phyloP scores from a whole-genome alignment of 768 basidiomycete species.

The Hericium erinaceus region DNA sequence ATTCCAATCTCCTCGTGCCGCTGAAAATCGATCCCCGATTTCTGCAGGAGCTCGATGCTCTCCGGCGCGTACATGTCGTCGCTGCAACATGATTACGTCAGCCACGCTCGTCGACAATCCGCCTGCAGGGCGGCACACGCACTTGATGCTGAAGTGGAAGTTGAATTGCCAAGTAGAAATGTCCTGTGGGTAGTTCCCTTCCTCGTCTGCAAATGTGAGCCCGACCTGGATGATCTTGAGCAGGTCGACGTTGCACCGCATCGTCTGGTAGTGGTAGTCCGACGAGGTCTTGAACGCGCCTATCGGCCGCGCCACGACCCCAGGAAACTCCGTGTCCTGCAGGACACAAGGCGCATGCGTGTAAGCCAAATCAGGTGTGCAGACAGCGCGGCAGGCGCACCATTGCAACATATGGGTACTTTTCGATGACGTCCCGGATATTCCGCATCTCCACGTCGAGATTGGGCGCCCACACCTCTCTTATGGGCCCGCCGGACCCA shows the following conservation, averaged over 20 bases:
- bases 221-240: constrained; percentile 97
- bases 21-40: constrained; percentile 93
- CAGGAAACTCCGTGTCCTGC: constrained; percentile 98
- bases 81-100: constrained; percentile 32
- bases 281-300: constrained; percentile 94
- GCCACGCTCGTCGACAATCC: neutral
- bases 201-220: constrained; percentile 87
- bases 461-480: constrained; percentile 93
- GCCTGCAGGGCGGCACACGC: constrained; percentile 21
- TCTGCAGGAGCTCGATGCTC: constrained; percentile 87
- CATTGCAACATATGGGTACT: constrained; percentile 94
- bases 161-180: constrained; percentile 99
- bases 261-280: constrained; percentile 99
- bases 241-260: constrained; percentile 98
- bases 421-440: constrained; percentile 80
- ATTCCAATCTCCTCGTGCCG: constrained; percentile 91
- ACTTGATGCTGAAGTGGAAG: constrained; percentile 88
- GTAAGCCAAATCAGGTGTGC: constrained; percentile 7
- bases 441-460: constrained; percentile 88
- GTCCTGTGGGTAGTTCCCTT: constrained; percentile 86
- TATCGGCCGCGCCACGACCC: constrained; percentile 95
- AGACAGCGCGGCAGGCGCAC: constrained; percentile 33
- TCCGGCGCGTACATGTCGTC: constrained; percentile 99
- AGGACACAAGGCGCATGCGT: constrained; percentile 14
- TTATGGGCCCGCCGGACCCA: constrained; percentile 43